A percentile compares a stretch with the other conserved stretches of the same genome.
Conservation (phyloP, 148 eudicot species). For the Camellia sinensis region DNA sequence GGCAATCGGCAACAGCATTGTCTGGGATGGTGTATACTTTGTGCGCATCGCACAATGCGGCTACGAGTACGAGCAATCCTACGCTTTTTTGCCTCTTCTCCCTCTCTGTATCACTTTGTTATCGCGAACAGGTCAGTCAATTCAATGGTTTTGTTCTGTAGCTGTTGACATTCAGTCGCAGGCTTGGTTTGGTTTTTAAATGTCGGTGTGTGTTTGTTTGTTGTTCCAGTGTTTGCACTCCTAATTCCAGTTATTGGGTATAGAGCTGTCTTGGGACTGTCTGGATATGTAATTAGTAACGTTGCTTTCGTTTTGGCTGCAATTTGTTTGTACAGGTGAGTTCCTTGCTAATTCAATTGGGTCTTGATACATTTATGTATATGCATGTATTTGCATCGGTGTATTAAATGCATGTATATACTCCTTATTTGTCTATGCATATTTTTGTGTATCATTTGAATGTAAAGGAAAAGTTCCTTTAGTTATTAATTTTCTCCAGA, state of each 20-base stretch:
- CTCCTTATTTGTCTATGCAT: no score
- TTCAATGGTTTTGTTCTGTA: background rate
- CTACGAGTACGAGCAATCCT: conserved; percentile 87
- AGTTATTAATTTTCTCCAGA: no score
- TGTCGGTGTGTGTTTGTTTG: background rate
- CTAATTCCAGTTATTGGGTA: conserved; percentile 75
- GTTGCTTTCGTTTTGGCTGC: conserved; percentile 77
- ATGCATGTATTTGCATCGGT: background rate
- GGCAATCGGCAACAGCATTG: conserved; percentile 64
- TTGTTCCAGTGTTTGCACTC: conserved; percentile 59
- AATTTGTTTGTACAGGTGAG: conserved; percentile 67
- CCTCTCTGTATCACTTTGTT: conserved; percentile 50
- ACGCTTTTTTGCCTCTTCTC: conserved; percentile 86
- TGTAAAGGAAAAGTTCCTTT: background rate
- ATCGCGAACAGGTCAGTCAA: conserved; percentile 48
- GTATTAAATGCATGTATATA: background rate
- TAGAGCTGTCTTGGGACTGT: conserved; percentile 85
- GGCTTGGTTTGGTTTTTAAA: background rate
- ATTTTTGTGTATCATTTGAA: no score
- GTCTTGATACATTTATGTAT: background rate
- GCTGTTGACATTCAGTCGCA: no score
- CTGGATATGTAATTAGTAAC: conserved; percentile 79
- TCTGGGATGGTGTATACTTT: conserved; percentile 90
- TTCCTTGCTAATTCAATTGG: conserved; percentile 2
- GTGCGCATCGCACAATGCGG: conserved; percentile 77